Conservation (phyloP, 2,329 filamentous ascomycete species). For the Cercospora janseana region DNA sequence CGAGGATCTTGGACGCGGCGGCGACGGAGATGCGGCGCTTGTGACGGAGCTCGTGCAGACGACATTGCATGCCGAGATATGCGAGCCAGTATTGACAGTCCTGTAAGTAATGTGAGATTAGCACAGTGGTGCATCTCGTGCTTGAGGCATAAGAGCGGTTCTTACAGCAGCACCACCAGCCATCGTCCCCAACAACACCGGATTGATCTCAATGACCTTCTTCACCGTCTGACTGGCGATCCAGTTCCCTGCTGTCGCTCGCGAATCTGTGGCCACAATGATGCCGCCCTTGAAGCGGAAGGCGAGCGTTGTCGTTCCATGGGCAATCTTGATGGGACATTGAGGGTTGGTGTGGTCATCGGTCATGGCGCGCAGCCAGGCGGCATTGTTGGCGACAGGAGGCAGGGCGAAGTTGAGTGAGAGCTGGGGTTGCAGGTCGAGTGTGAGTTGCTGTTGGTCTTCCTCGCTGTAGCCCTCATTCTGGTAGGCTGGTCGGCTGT, state of each 20-base stretch:
- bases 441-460: constrained; percentile 61
- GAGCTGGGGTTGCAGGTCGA: constrained; percentile 69
- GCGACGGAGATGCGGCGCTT: constrained; percentile 98
- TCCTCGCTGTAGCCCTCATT: constrained; percentile 70
- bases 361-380: constrained; percentile 94
- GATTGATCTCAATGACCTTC: constrained; percentile 99
- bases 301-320: constrained; percentile 95
- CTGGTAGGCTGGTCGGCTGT: constrained; percentile 74
- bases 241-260: constrained; percentile 97
- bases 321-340: constrained; percentile 98
- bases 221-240: constrained; percentile 99
- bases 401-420: constrained; percentile 94
- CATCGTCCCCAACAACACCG: constrained; percentile 91
- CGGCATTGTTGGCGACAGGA: constrained; percentile 82
- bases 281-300: constrained; percentile 99
- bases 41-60: constrained; percentile 97
- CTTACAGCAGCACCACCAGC: constrained; percentile 88
- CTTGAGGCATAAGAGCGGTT: constrained; percentile 18
- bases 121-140: constrained; percentile 6
- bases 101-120: constrained; percentile 42
- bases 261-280: constrained; percentile 95
- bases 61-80: constrained; percentile 98
- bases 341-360: constrained; percentile 96
- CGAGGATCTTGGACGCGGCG: constrained; percentile 95
- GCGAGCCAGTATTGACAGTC: constrained; percentile 99